Conservation (phyloP, 768 basidiomycete genomes). For the Cystofilobasidium capitatum region DNA sequence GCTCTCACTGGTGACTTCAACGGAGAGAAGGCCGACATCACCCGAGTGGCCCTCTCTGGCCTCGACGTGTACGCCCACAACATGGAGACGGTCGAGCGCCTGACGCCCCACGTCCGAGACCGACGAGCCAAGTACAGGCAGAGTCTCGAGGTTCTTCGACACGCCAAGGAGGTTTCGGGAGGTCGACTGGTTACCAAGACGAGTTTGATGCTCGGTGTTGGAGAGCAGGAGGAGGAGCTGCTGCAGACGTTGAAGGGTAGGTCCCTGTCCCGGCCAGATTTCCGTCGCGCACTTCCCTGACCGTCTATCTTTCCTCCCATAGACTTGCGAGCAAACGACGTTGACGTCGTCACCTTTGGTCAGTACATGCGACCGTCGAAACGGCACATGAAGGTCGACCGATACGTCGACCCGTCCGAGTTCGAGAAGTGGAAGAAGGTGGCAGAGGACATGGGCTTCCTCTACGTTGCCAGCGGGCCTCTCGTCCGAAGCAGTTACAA, state of each 20-base stretch:
- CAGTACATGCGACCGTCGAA: slow-evolving; percentile 99
- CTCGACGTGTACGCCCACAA: slow-evolving; percentile 98
- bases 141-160: slow-evolving; percentile 43
- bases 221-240: slow-evolving; percentile 76
- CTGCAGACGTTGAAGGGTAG: slow-evolving; percentile 70
- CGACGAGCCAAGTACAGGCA: slow-evolving; percentile 76
- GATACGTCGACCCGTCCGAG: slow-evolving; percentile 87
- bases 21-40: slow-evolving; percentile 63
- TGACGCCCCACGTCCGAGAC: slow-evolving; percentile 92
- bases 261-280: slow-evolving; percentile 29
- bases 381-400: slow-evolving; percentile 96
- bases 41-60: slow-evolving; percentile 78
- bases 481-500: slow-evolving; percentile 95
- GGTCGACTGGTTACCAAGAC: slow-evolving; percentile 70
- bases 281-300: not conserved
- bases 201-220: slow-evolving; percentile 96
- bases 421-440: slow-evolving; percentile 83
- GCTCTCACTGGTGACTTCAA: slow-evolving; percentile 92
- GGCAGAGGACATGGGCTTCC: slow-evolving; percentile 87
- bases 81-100: slow-evolving; percentile 84
- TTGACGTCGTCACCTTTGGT: slow-evolving; percentile 97
- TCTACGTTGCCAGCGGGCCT: slow-evolving; percentile 95
- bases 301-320: slow-evolving; percentile 3
- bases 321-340: slow-evolving; percentile 80
- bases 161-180: slow-evolving; percentile 37